A percentile compares a stretch with the other conserved stretches of the same genome.
These are phyloP conservation scores for Chamaenerion angustifolium DNA, from an alignment of 345 rosid species.

Conservation along the genomic window DNA sequence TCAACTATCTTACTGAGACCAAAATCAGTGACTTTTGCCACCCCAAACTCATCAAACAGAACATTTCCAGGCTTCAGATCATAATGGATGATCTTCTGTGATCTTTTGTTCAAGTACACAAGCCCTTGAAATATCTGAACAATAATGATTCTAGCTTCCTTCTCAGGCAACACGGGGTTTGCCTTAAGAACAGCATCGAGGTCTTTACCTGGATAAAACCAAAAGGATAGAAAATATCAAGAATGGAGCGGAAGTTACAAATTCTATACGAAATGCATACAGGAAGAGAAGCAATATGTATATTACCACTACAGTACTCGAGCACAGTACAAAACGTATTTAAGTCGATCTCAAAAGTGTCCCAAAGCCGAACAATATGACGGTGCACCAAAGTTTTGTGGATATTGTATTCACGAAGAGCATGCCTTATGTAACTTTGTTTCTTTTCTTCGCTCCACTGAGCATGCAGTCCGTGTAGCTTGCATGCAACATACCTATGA, in stretches of 20 bases:
- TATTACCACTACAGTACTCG: slow-evolving; percentile 87
- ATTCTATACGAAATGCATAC: slow-evolving; percentile 4
- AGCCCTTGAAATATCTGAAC: slow-evolving; percentile 98
- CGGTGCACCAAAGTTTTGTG: slow-evolving; percentile 96
- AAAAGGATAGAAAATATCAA: slow-evolving; percentile 1
- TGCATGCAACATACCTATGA: slow-evolving; percentile 94
- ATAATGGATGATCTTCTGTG: slow-evolving; percentile 89
- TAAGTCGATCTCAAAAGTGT: slow-evolving; percentile 89
- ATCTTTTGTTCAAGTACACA: slow-evolving; percentile 69
- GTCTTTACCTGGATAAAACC: slow-evolving; percentile 63
- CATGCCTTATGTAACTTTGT: slow-evolving; percentile 94
- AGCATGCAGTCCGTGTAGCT: slow-evolving; percentile 94
- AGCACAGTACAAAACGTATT: slow-evolving; percentile 94
- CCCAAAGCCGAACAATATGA: slow-evolving; percentile 98
- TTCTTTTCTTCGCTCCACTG: slow-evolving; percentile 99
- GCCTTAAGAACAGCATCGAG: slow-evolving; percentile 96
- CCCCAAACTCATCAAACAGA: slow-evolving; percentile 86
- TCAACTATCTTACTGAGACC: slow-evolving; percentile 99
- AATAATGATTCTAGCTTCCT: slow-evolving; percentile 81
- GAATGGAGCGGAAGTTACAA: slow-evolving; percentile 5
- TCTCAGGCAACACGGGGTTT: slow-evolving; percentile 88
- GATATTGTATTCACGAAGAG: slow-evolving; percentile 87
- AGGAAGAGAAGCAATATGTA: slow-evolving; percentile 6
- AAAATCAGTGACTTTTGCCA: slow-evolving; percentile 98
- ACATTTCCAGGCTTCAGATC: slow-evolving; percentile 99